Base-by-base conservation (phyloP, 805 yeast species). In the Spathaspora boniae region DNA sequence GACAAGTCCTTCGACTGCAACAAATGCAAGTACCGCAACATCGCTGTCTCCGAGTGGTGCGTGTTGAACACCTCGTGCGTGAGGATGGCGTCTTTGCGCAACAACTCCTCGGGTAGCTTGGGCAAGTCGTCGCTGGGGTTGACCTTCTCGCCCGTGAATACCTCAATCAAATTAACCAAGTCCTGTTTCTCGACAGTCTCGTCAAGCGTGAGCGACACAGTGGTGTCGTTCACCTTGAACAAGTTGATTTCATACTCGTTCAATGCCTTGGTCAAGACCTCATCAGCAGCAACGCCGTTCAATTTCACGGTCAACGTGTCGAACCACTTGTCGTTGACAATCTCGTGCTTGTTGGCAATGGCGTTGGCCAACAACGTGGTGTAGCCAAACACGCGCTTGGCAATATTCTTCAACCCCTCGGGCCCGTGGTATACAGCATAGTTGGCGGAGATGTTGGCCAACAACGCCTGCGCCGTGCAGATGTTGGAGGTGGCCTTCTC, bases 401-500 rank as follows among this genome's bases (percentile, higher is more conserved):
- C 91, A 46, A 93, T 93, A 36, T 76, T 70, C 51, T 69, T 74
- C 50, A 93, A 70, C 9, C 97, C 96, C 47, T 80, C 70, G 9
- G 95, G 89, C 25, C 98, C 98, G 54, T 93, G 98, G 64, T 89
- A 93, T 20, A 93, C 95, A 4, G 89, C 96, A 58, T 91, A 93
- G 76, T 84, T 87, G 17, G 97, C 88, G 16, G 97, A 81, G 68
- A 93, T 87, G 58, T 93, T 93, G 14, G 98, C 98, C 44, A 93
- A 68, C 37, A 93, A 70, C 16, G 97, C 97, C 69, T 93, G 98
- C 6, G 98, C 96, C 14, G 98, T 93, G 68, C 98, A 93, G 40
- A 93, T 93, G 59, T 93, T 93, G 20, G 96, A 87, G 14, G 98
- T 93, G 11, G 98, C 98, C 65, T 86, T 89, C 58, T 93, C 98